Evolutionary conservation across 139 green algal genomes (phyloP), one percentile per base, ranked within the genome.

Genomic region (Micractinium conductrix): DNA sequence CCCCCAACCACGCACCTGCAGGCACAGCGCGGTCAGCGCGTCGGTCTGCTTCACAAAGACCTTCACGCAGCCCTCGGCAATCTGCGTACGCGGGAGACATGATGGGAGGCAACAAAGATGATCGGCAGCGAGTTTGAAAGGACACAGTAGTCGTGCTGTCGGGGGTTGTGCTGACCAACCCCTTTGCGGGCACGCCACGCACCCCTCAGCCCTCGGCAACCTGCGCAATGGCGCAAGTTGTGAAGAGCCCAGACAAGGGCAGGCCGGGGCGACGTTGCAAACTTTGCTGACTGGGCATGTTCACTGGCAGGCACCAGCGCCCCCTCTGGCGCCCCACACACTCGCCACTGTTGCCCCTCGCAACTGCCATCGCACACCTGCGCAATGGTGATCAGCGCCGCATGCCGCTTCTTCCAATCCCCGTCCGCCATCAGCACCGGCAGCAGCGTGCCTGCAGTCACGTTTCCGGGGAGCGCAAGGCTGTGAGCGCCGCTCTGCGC

Each of bases 11-110:
- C n/a, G 37, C 42, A 86, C 86, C 84, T 86, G 86, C 4, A 96
- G 71, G 86, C 95, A 97, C 92, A 99, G 96, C 81, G 88, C 86
- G 45, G 94, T 92, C 68, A 98, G 92, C n/a, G 80, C 78, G 40
- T 88, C 89, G 8, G 43, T 63, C 79, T 97, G 83, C 69, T 94
- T 89, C 19, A 86, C 81, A 94, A 98, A 96, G 2, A 96, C 89
- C 93, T 99, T 99, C 33, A 73, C 79, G 90, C 97, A 99, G 33
- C 97, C 97, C 91, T 99, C 97, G 30, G 97, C 97, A 81, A 99
- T 98, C 89, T 99, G 97, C 98, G 33, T 1, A n/a, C 0, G 4
- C 30, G 33, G 2, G n/a, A 40, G 74, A 35, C 33, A 69, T 33
- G 33, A 19, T 50, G 19, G 48, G 48, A 14, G 37, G 14, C 24